phyloP scores from a whole-genome alignment of 148 eudicot species.

The Rhododendron ferrugineum region DNA sequence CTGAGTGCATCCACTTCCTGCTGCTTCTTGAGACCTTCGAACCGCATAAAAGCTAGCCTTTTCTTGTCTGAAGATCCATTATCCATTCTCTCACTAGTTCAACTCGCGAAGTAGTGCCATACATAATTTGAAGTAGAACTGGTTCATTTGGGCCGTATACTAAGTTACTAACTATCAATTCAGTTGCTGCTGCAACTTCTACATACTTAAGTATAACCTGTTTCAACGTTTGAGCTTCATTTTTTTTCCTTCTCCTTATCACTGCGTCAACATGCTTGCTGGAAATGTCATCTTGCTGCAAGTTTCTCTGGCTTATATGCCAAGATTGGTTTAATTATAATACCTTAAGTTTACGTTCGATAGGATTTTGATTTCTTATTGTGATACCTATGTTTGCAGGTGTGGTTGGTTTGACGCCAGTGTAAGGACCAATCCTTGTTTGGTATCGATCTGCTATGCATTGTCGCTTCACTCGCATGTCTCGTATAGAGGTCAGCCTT shows the following conservation, averaged over 20 bases:
- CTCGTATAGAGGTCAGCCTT: constrained; percentile 7
- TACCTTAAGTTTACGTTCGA: not conserved
- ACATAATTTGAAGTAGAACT: not conserved
- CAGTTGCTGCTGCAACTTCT: not conserved
- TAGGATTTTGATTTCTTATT: not conserved
- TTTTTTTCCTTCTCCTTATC: not conserved
- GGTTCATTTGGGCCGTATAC: not conserved
- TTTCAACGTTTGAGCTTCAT: not conserved
- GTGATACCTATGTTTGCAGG: not conserved
- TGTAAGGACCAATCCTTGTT: constrained; percentile 2
- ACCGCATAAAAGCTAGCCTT: not conserved
- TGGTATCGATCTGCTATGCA: not conserved
- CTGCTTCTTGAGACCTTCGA: not conserved
- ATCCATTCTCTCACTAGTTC: not conserved
- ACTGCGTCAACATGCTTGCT: not conserved
- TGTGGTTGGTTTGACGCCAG: constrained; percentile 14
- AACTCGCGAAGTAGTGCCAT: not conserved
- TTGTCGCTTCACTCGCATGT: not conserved
- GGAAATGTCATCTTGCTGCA: not conserved
- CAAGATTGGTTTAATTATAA: not conserved
- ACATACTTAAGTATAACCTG: not conserved
- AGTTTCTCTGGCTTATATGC: not conserved
- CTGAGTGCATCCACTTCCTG: not conserved
- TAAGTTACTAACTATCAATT: not conserved
- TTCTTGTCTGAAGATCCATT: not conserved